phyloP scores from a whole-genome alignment of 2,329 filamentous ascomycete genomes.

The Alternaria incomplexa region DNA sequence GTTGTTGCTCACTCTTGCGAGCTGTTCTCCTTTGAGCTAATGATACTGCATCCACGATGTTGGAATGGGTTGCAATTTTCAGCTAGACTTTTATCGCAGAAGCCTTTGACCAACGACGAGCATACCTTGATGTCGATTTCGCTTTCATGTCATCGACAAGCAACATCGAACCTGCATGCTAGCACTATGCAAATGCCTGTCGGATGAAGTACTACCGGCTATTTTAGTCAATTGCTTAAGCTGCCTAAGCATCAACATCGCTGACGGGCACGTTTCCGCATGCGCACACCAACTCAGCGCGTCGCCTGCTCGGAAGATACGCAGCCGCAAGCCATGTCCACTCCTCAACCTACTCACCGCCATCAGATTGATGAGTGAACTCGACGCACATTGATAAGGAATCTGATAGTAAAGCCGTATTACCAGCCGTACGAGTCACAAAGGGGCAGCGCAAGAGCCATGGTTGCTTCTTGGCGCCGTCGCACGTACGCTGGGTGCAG shows the following conservation, averaged over 20 bases:
- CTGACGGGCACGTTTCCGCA: background rate
- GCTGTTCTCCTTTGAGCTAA: background rate
- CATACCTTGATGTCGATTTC: background rate
- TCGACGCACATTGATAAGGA: conserved; percentile 6
- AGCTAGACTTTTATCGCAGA: background rate
- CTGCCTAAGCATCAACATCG: conserved; percentile 9
- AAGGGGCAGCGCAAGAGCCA: conserved; percentile 10
- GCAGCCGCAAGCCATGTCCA: background rate
- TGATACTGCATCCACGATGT: background rate
- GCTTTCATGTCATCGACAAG: background rate
- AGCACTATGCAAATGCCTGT: background rate
- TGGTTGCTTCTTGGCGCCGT: conserved; percentile 12
- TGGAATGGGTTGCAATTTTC: background rate
- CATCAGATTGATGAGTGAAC: background rate
- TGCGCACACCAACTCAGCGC: conserved; percentile 3
- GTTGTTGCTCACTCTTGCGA: background rate
- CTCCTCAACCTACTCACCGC: conserved; percentile 1
- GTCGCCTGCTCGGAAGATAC: background rate
- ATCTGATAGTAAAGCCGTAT: conserved; percentile 2
- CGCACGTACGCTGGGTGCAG: conserved; percentile 4
- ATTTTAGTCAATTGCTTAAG: conserved; percentile 11
- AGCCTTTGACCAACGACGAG: background rate
- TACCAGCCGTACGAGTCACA: conserved; percentile 1
- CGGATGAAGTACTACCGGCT: conserved; percentile 3
- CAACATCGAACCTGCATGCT: background rate